Evolutionary conservation across 805 yeast species (phyloP), one percentile per base, ranked within the genome.

Genomic region (Candida nitratophila): DNA sequence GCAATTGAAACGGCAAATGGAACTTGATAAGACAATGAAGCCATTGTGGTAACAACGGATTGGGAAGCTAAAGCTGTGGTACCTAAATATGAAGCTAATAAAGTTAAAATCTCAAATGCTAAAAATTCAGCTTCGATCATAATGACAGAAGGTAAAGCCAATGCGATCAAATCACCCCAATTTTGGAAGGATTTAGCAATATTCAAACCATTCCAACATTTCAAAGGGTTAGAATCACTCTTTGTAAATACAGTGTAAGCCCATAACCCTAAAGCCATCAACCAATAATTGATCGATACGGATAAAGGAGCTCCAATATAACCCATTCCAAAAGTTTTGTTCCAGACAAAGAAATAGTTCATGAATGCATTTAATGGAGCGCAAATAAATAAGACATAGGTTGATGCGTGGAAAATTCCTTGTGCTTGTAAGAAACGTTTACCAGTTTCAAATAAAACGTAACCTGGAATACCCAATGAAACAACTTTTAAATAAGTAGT

Each of bases 61-160:
- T 77, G 83, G 0, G 81, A 76, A 4, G 81, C 81, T 43, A 77
- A 65, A 4, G 72, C 66, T 26, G 64, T 57, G 0, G 81, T 76
- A 5, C 81, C 81, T 49, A 77, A 65, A 48, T 74, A 72, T 2
- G 79, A 72, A 1, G 81, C 74, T 46, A 76, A 67, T 49, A 77
- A 66, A 3, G 81, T 74, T 50, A 77, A 68, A 39, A 76, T 68
- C 53, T 77, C 83, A 54, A 77, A 77, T 2, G 81, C 81, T 42
- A 77, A 55, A 60, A 77, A 77, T 54, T 77, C 83, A 12, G 81
- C 81, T 56, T 75, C 81, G 39, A 77, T 69, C 81, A 77, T 77
- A 36, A 76, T 55, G 44, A 74, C 68, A 30, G 81, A 79, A 2
- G 81, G 81, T 27, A 76, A 65, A 1, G 81, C 80, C 42, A 77